Evolutionary conservation across 768 basidiomycete genomes (phyloP), one percentile per base, ranked within the genome.

Genomic region (Lactarius tabidus): DNA sequence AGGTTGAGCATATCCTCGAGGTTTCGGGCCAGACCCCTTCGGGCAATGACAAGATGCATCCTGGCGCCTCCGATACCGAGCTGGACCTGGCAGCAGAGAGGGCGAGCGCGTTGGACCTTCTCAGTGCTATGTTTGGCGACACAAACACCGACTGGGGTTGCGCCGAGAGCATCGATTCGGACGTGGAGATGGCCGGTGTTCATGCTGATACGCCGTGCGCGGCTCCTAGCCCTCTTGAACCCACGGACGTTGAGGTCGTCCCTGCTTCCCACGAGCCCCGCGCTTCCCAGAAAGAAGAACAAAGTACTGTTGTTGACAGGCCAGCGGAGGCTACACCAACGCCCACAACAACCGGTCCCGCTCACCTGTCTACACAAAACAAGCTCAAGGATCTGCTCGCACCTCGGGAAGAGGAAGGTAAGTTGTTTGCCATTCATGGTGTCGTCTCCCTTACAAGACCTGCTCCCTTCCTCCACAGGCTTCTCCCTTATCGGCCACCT

Each of bases 401-500:
- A n/a, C 88, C 89, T 0, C 80, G 79, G 26, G 85, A 86, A 67
- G 85, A 86, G 63, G 83, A 87, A 71, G 82, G 89, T 87, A 69
- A n/a, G 78, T 72, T 0, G 9, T n/a, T 26, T 54, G 20, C 63
- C 17, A 17, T 54, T 23, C 53, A 6, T 35, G 41, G 36, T 36
- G 28, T 17, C 38, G 51, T 51, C 5, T 59, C 33, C 23, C 29
- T 31, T 38, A 59, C 52, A 15, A 1, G 6, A 2, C 55, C 54
- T 8, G n/a, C 14, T 58, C 1, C 28, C n/a, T 38, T 48, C 68
- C 6, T 65, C 88, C 87, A 14, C 76, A 48, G 83, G 84, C 23
- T 93, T 93, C 75, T 91, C 91, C 14, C 78, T 93, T n/a, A 79
- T 92, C 5, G 82, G 82, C 0, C 86, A 91, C 67, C 82, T 93